Evolutionary conservation across 345 rosid genomes (phyloP).

Genomic region (Geranium brycei): DNA sequence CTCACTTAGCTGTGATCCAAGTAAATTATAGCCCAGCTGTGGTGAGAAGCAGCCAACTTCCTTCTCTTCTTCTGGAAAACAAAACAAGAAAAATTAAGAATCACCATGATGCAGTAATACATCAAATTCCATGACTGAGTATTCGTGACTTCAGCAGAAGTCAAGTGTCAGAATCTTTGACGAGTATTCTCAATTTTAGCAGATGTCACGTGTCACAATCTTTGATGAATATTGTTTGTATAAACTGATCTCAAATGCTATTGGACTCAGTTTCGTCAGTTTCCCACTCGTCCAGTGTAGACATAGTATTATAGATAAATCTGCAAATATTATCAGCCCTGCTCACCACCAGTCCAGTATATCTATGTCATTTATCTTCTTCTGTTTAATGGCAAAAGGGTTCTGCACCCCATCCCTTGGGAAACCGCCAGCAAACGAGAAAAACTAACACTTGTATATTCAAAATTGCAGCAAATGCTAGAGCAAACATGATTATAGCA

Average conservation of each 20-base stretch:
- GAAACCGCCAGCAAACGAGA: not conserved
- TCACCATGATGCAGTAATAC: no score
- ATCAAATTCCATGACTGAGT: no score
- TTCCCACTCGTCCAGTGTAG: not conserved
- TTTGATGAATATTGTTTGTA: no score
- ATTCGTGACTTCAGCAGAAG: not conserved
- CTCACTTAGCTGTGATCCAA: conserved; percentile 9
- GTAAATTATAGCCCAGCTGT: conserved; percentile 9
- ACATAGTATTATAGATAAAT: not conserved
- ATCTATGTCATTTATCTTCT: not conserved
- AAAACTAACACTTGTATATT: not conserved
- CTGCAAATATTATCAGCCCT: not conserved
- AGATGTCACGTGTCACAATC: no score
- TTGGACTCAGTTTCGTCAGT: not conserved
- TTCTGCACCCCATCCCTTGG: not conserved
- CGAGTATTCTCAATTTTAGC: not conserved
- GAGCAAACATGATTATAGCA: not conserved
- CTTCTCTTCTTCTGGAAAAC: conserved; percentile 27
- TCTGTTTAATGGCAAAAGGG: not conserved
- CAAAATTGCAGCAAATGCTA: not conserved
- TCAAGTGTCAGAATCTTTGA: not conserved
- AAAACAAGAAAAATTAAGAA: conserved; percentile 3
- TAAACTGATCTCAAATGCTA: not conserved
- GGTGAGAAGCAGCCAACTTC: conserved; percentile 17
- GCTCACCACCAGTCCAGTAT: not conserved